Evolutionary conservation across 2,329 filamentous ascomycete species (phyloP).

Genomic region (Xylaria sp.): DNA sequence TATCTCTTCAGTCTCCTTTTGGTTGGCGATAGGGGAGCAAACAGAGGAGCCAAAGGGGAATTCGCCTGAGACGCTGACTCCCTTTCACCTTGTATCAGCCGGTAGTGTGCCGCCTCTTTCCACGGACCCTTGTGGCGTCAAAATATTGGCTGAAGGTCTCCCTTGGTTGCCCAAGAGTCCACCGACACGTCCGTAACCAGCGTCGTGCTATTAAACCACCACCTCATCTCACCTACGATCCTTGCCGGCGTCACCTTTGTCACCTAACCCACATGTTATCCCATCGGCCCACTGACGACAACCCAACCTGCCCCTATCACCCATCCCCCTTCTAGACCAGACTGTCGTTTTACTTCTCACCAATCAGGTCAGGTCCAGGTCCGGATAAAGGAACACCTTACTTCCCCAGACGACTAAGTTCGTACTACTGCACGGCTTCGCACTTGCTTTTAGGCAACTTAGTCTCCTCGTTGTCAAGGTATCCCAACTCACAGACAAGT

Average conservation of each 20-base stretch:
- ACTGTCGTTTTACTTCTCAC: background rate
- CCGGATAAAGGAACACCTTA: constrained; percentile 24
- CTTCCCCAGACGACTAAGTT: constrained; percentile 21
- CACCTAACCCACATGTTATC: constrained; percentile 29
- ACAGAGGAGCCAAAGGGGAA: constrained; percentile 24
- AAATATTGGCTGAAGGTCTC: constrained; percentile 16
- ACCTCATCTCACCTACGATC: constrained; percentile 25
- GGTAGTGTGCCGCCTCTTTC: constrained; percentile 16
- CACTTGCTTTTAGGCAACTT: constrained; percentile 18
- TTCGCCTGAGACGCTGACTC: constrained; percentile 5
- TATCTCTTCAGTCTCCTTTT: constrained; percentile 18
- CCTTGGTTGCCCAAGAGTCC: constrained; percentile 14
- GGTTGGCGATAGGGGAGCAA: constrained; percentile 17
- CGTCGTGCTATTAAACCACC: constrained; percentile 3
- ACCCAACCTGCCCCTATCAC: background rate
- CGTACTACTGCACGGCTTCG: constrained; percentile 24
- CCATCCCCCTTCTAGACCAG: constrained; percentile 5
- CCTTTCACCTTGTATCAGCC: constrained; percentile 7
- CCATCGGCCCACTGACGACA: constrained; percentile 16
- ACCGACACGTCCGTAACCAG: background rate
- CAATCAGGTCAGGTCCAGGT: constrained; percentile 1
- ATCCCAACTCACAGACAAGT: constrained; percentile 8
- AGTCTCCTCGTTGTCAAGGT: constrained; percentile 15
- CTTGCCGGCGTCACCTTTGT: constrained; percentile 16
- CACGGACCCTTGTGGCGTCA: constrained; percentile 22